Evolutionary conservation across 2,329 filamentous ascomycete genomes (phyloP).

Genomic region (Aspergillus tamarii): DNA sequence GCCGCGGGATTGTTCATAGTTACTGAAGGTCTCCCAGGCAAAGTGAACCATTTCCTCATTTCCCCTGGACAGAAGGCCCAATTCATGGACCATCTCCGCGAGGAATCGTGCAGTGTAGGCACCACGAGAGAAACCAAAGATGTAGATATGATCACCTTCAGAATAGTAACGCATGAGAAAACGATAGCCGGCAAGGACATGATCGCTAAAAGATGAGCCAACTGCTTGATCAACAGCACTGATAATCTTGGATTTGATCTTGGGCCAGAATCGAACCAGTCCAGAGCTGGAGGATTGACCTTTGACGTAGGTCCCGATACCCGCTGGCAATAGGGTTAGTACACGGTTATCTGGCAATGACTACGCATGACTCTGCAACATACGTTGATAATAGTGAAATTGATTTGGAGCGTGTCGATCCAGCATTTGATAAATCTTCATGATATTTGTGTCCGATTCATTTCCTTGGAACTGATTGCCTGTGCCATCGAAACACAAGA

Average conservation of each 20-base stretch:
- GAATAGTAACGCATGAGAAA: conserved; percentile 61
- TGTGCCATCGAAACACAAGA: conserved; percentile 26
- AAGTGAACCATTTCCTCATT: conserved; percentile 60
- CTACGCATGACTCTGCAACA: not conserved
- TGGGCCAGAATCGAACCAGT: conserved; percentile 1
- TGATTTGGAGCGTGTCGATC: conserved; percentile 30
- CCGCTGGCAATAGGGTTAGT: conserved; percentile 4
- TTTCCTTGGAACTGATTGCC: conserved; percentile 32
- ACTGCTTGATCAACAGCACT: conserved; percentile 9
- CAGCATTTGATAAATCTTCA: conserved; percentile 52
- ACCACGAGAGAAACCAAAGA: conserved; percentile 59
- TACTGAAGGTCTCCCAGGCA: conserved; percentile 42
- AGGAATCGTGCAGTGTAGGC: conserved; percentile 59
- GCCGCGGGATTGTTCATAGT: conserved; percentile 37
- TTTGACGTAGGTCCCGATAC: conserved; percentile 11
- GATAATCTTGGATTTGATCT: conserved; percentile 6
- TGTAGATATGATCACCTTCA: conserved; percentile 56
- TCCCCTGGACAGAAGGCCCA: conserved; percentile 54
- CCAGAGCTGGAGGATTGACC: conserved; percentile 8
- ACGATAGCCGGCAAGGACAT: conserved; percentile 57
- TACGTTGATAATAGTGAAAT: conserved; percentile 13
- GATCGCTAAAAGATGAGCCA: conserved; percentile 48
- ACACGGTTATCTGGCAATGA: not conserved
- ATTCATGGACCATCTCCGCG: conserved; percentile 54
- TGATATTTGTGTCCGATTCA: conserved; percentile 57